Evolutionary conservation across 2,329 filamentous ascomycete genomes (phyloP).

Genomic region (Didymella segeticola): DNA sequence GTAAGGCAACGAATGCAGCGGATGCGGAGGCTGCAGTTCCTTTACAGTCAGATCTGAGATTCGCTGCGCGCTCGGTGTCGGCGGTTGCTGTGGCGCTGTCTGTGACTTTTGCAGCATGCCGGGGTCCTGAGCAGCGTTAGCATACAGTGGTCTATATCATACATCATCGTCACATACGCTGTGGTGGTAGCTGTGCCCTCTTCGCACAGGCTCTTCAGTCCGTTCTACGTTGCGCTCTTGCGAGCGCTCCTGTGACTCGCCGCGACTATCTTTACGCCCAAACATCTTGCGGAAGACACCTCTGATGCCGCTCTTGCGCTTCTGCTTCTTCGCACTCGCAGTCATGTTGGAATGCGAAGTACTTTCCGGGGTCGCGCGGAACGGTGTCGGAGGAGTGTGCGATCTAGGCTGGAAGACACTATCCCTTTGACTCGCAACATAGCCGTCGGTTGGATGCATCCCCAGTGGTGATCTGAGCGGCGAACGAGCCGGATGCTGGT

Average conservation of each 20-base stretch:
- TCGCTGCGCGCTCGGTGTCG: slow-evolving; percentile 30
- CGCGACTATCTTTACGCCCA: slow-evolving; percentile 38
- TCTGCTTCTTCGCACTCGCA: slow-evolving; percentile 37
- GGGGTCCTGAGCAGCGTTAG: slow-evolving; percentile 36
- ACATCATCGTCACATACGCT: slow-evolving; percentile 37
- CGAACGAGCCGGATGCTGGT: slow-evolving; percentile 22
- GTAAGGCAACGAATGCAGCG: slow-evolving; percentile 47
- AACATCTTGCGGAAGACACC: slow-evolving; percentile 50
- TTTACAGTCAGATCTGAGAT: slow-evolving; percentile 46
- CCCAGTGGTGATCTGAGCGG: slow-evolving; percentile 26
- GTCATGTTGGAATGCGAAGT: slow-evolving; percentile 21
- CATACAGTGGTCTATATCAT: not conserved
- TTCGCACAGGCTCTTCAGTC: slow-evolving; percentile 28
- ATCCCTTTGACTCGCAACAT: slow-evolving; percentile 30
- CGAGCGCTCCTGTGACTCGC: slow-evolving; percentile 28
- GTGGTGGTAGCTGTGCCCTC: slow-evolving; percentile 43
- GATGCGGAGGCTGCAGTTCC: slow-evolving; percentile 44
- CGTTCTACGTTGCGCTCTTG: slow-evolving; percentile 26
- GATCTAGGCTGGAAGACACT: slow-evolving; percentile 33
- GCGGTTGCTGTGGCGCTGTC: slow-evolving; percentile 10
- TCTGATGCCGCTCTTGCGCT: slow-evolving; percentile 46
- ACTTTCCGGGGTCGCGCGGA: slow-evolving; percentile 39
- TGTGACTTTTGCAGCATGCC: slow-evolving; percentile 29
- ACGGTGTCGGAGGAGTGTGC: slow-evolving; percentile 37
- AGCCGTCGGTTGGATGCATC: slow-evolving; percentile 30